Base-by-base conservation (phyloP, 305 asterid genomes). In the Caryopteris hybrid region DNA sequence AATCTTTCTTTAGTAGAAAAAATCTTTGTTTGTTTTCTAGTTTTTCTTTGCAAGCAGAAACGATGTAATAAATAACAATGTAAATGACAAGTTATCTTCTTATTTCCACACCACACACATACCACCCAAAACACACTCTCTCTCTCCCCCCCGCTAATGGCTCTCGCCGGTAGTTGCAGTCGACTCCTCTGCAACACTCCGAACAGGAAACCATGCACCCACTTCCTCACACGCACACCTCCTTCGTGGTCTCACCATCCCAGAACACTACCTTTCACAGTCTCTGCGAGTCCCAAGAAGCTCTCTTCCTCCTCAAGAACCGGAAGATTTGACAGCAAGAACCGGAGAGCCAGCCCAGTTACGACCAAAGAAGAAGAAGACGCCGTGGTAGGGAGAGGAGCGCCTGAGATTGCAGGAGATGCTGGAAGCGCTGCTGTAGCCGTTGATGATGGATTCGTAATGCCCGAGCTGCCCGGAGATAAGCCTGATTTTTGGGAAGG, bases 401-500 rank as follows among this genome's bases (percentile, higher is more conserved):
- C 33, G 33, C 77, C 56, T 55, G 81, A 78, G 57, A 66, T 69
- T 58, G 65, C 42, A 1, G 73, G 64, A 48, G 74, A 45, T 20
- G 41, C 3, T 21, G 61, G 14, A 16, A 60, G 53, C 27, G 51
- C 68, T n/a, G 8, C 42, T 22, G 70, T 16, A 7, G 61, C 46
- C 57, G 51, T 66, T 31, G 88, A 75, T 79, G 97, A 84, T 74
- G 96, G 90, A n/a, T 78, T 80, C 61, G 89, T 79, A 4, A 79
- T 88, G 86, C 97, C 99, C 1, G 72, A 78, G 58, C 88, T 93
- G 22, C 97, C 99, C 11, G 99, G 96, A 36, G 77, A 69, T 4
- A 50, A 87, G 73, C 72, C 94, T 60, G 80, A 86, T 46, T 88
- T 88, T 47, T 93, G 92, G 89, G 99, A 93, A 73, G 97, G 99